phyloP scores from a whole-genome alignment of 805 yeast genomes.

The Pichia pseudocactophila region DNA sequence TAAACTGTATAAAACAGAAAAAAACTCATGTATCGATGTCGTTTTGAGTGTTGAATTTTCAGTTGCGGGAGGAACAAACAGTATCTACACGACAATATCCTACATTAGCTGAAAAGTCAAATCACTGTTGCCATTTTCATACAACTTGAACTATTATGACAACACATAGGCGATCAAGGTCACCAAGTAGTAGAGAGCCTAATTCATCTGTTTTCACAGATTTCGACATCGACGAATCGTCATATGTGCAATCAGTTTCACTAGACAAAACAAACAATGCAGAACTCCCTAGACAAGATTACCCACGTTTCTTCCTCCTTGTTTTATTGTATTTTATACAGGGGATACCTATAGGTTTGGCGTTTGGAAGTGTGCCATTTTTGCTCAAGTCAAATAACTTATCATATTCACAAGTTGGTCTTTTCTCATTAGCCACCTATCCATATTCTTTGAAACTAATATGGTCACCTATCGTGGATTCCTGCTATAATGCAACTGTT shows the following conservation, averaged over 20 bases:
- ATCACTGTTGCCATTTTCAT: too few relatives aligned
- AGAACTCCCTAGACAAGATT: slow-evolving; percentile 36
- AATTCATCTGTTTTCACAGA: slow-evolving; percentile 3
- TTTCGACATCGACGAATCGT: slow-evolving; percentile 6
- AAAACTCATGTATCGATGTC: too few relatives aligned
- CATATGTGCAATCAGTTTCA: slow-evolving; percentile 2
- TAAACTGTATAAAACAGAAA: too few relatives aligned
- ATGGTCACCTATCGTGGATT: slow-evolving; percentile 96
- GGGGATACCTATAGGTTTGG: slow-evolving; percentile 95
- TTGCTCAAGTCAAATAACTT: slow-evolving; percentile 67
- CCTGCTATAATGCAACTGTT: slow-evolving; percentile 52
- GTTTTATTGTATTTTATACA: slow-evolving; percentile 75
- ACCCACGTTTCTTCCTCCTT: slow-evolving; percentile 66
- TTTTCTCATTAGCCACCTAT: slow-evolving; percentile 85
- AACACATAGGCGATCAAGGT: slow-evolving; percentile 5
- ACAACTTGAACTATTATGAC: slow-evolving; percentile 2
- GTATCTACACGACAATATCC: too few relatives aligned
- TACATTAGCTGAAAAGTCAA: too few relatives aligned
- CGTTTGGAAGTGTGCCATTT: slow-evolving; percentile 92
- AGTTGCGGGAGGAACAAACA: not conserved
- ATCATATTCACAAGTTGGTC: slow-evolving; percentile 81
- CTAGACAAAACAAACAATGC: not conserved
- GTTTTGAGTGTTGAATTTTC: not conserved
- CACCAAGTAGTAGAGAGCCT: slow-evolving; percentile 1
- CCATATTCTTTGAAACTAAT: slow-evolving; percentile 87